These are phyloP conservation scores for Metschnikowia cerradonensis DNA, from an alignment of 805 yeast genomes.

Conservation along the genomic window DNA sequence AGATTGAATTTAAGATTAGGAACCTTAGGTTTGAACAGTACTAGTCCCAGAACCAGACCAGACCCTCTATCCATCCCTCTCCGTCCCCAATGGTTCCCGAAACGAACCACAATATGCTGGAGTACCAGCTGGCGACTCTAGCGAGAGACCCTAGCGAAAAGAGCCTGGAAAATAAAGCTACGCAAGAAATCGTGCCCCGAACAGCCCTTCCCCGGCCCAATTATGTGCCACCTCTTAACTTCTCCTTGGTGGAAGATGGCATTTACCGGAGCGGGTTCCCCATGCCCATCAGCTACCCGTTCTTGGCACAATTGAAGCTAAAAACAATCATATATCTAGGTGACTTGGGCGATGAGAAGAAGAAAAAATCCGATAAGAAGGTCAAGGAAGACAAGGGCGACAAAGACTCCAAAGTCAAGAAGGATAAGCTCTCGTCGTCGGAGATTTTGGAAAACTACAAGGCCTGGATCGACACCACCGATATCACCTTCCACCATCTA, in stretches of 20 bases:
- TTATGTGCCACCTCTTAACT: constrained; percentile 85
- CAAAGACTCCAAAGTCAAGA: constrained; percentile 21
- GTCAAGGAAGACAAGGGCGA: constrained; percentile 8
- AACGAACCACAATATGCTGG: not conserved
- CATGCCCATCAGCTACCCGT: constrained; percentile 78
- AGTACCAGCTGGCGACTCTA: not conserved
- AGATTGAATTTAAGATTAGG: no score
- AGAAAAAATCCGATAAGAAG: constrained; percentile 13
- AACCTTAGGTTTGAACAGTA: no score
- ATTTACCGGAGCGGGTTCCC: constrained; percentile 94
- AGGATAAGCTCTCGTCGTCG: constrained; percentile 49
- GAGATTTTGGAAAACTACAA: constrained; percentile 53
- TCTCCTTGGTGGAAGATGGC: constrained; percentile 81
- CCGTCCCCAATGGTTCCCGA: not conserved
- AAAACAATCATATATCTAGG: constrained; percentile 81
- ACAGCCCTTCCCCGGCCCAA: constrained; percentile 4
- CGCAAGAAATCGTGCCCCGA: constrained; percentile 2
- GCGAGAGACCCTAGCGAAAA: not conserved
- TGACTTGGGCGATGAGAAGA: constrained; percentile 45
- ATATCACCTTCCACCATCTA: constrained; percentile 55
- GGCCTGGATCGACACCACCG: constrained; percentile 57
- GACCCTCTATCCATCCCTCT: not conserved
- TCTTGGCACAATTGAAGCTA: constrained; percentile 62
- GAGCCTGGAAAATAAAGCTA: not conserved
- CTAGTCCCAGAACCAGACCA: not conserved